Evolutionary conservation across 805 yeast species (phyloP).

Genomic region (Dipodascopsis uninucleata): DNA sequence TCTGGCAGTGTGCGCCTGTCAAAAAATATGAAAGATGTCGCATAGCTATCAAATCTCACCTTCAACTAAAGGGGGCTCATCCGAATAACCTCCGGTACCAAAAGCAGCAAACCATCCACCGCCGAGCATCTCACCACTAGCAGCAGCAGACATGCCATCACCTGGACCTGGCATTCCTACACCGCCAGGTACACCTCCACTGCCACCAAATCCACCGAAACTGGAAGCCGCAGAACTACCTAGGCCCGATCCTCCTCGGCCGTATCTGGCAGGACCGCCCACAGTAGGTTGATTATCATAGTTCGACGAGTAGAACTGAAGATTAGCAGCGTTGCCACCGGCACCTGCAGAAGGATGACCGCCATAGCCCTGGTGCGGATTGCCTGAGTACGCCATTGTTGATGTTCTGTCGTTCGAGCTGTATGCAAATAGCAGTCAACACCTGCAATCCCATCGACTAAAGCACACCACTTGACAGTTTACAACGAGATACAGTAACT

Average conservation of each 20-base stretch:
- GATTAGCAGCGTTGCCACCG: slow-evolving; percentile 30
- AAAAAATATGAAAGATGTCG: neutral
- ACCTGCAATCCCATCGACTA: no score
- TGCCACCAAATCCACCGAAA: slow-evolving; percentile 13
- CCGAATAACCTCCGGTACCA: slow-evolving; percentile 87
- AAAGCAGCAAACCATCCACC: slow-evolving; percentile 86
- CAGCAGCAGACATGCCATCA: slow-evolving; percentile 38
- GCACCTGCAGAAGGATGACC: no score
- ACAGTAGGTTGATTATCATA: slow-evolving; percentile 20
- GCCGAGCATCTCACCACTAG: slow-evolving; percentile 46
- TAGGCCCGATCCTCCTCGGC: slow-evolving; percentile 39
- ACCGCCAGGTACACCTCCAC: slow-evolving; percentile 27
- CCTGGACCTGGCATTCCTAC: slow-evolving; percentile 32
- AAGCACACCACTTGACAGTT: no score
- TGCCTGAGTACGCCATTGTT: no score
- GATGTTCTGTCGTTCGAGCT: no score
- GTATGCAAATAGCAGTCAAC: no score
- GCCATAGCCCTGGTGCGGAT: no score
- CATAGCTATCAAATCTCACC: slow-evolving; percentile 22
- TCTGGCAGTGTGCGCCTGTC: neutral
- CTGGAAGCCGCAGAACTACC: slow-evolving; percentile 24
- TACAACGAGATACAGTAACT: no score
- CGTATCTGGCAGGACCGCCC: slow-evolving; percentile 14
- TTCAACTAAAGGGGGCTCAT: slow-evolving; percentile 89
- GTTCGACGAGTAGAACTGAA: slow-evolving; percentile 35